Percentiles rank a stretch among this genome's conserved stretches.
Evolutionary conservation across 2,329 filamentous ascomycete genomes (phyloP).

Genomic region (Trichoderma sp.): DNA sequence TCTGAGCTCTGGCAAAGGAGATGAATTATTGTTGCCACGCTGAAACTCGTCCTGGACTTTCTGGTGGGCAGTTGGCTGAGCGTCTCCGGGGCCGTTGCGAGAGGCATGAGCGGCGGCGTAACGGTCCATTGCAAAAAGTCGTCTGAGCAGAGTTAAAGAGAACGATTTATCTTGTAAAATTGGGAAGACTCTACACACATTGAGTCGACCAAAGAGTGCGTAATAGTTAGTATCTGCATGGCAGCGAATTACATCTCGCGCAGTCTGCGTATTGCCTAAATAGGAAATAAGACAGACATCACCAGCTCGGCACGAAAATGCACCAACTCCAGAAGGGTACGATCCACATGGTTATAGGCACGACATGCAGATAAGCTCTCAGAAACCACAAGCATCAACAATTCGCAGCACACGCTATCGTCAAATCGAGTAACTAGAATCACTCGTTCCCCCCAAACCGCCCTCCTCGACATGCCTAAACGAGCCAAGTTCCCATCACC

Average conservation of each 20-base stretch:
- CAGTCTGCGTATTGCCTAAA: constrained; percentile 13
- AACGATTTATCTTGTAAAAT: no score
- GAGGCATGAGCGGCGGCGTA: constrained; percentile 5
- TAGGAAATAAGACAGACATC: constrained; percentile 9
- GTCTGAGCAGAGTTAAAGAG: no score
- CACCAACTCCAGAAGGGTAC: not conserved
- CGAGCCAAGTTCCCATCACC: not conserved
- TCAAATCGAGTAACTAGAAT: no score
- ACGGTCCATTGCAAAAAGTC: constrained; percentile 3
- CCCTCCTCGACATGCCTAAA: constrained; percentile 22
- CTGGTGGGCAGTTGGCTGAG: constrained; percentile 6
- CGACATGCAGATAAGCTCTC: not conserved
- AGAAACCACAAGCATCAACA: not conserved
- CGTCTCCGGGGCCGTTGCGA: constrained; percentile 13
- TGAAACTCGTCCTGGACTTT: constrained; percentile 3
- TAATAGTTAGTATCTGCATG: not conserved
- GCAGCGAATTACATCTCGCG: not conserved
- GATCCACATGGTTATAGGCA: not conserved
- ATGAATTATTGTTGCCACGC: not conserved
- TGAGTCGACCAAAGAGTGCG: no score
- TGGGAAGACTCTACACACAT: no score
- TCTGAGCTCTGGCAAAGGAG: not conserved
- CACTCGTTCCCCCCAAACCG: no score
- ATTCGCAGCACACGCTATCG: not conserved
- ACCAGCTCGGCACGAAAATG: not conserved